Evolutionary conservation across 2,329 filamentous ascomycete species (phyloP), one percentile per base, ranked within the genome.

Genomic region (Didymosphaeria variabile): DNA sequence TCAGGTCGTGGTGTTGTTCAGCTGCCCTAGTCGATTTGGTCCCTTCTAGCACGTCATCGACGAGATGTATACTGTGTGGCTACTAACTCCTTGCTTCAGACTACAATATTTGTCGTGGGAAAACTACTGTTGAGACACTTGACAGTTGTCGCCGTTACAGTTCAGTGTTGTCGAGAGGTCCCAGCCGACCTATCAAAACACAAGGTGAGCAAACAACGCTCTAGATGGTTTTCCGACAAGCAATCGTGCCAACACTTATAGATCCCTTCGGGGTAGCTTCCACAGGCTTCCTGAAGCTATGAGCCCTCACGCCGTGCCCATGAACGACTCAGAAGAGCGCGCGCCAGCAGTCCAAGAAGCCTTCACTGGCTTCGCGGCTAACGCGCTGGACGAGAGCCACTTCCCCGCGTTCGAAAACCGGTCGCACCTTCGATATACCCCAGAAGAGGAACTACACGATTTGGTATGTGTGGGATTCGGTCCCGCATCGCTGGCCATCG

Each of bases 401-500:
- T 70, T 74, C 29, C 68, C 70, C 36, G 65, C 62, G 9, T 63
- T 70, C 26, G 72, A 72, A 56, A 78, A 76, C 59, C 69, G 73
- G 38, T 85, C 84, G 12, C 79, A 82, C 61, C 80, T 90, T 17
- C 81, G 78, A 55, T 79, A 85, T n/a, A 83, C 85, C 2, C 79
- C 83, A 29, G 77, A 84, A 56, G 85, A 90, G 65, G 87, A 91
- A 53, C 81, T 93, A 34, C 90, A 94, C 76, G 94, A 98, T 77
- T 83, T 98, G 56, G 83, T 98, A 68, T 97, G 93, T 78, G 88
- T 97, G 58, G 94, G 94, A 26, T 98, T 98, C 75, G 94, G 94
- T 8, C 94, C 94, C 21, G 94, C 94, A 31, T 95, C 93, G 62
- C 84, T 98, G 38, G 90, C 94, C 19, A 91, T 98, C 64, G 94